Percentiles rank a stretch among this genome's conserved stretches.
Conservation (phyloP, 768 basidiomycete genomes). For the Lanmaoa rubissima region DNA sequence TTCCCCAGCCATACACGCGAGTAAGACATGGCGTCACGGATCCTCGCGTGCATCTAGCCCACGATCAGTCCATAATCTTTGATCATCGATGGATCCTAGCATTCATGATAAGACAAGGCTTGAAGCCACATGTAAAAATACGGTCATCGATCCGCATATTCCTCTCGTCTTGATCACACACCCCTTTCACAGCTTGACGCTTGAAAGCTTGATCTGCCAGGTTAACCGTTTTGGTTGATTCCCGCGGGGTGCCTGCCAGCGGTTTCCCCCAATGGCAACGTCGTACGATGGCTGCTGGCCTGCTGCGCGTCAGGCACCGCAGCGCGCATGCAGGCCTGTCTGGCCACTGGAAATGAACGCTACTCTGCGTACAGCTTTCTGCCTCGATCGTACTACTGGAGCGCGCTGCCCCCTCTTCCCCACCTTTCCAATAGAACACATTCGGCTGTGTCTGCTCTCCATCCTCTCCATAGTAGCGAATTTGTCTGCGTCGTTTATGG, state of each 20-base stretch:
- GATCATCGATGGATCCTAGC: slow-evolving; percentile 20
- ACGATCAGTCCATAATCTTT: slow-evolving; percentile 10
- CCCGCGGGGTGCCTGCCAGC: background rate
- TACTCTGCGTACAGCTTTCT: background rate
- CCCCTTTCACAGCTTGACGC: slow-evolving; percentile 9
- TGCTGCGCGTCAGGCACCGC: slow-evolving; percentile 2
- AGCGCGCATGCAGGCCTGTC: background rate
- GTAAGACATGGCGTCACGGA: slow-evolving; percentile 5
- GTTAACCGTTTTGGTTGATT: slow-evolving; percentile 4
- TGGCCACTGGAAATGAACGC: background rate
- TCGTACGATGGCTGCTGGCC: background rate
- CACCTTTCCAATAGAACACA: background rate
- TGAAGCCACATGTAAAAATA: background rate
- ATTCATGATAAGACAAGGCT: background rate
- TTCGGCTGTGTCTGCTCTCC: background rate
- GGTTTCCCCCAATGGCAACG: background rate
- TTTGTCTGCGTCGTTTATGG: background rate
- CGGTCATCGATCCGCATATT: slow-evolving; percentile 15
- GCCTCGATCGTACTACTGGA: background rate
- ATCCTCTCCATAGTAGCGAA: background rate
- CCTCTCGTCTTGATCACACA: slow-evolving; percentile 14
- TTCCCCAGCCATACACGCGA: slow-evolving; percentile 1
- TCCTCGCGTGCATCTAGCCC: slow-evolving; percentile 9
- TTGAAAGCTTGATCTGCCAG: slow-evolving; percentile 8
- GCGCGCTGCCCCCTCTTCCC: background rate